phyloP scores from a whole-genome alignment of 306 rosid species.

The Arachis stenosperma region DNA sequence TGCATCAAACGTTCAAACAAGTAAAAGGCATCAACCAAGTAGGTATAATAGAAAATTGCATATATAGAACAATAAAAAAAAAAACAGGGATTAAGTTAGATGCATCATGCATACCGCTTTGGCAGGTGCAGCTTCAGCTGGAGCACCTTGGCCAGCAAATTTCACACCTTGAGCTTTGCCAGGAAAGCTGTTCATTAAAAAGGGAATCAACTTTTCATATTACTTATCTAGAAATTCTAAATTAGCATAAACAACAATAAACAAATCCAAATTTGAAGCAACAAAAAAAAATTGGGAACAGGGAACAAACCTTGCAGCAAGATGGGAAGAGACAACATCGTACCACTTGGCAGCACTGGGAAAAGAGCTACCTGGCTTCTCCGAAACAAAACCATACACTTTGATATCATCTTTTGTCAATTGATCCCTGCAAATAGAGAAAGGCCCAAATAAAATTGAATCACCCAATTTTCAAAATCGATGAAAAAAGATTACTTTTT shows the following conservation, averaged over 20 bases:
- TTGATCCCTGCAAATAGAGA: conserved; percentile 48
- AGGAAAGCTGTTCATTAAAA: conserved; percentile 58
- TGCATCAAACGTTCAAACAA: too few species aligned
- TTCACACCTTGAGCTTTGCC: conserved; percentile 75
- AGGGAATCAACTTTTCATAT: background rate
- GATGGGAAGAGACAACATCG: conserved; percentile 60
- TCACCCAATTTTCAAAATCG: conserved; percentile 6
- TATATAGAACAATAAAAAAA: background rate
- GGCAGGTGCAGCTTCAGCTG: conserved; percentile 58
- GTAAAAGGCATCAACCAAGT: background rate
- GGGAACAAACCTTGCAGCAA: conserved; percentile 59
- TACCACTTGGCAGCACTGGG: conserved; percentile 74
- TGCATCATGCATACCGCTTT: conserved; percentile 39
- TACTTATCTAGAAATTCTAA: background rate
- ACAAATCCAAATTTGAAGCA: background rate
- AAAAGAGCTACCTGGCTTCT: conserved; percentile 55
- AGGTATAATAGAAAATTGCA: background rate
- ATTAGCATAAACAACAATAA: background rate
- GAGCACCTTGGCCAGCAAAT: conserved; percentile 49
- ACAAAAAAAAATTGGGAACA: background rate
- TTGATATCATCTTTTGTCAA: conserved; percentile 82
- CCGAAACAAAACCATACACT: conserved; percentile 67
- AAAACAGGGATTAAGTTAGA: background rate
- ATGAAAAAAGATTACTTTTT: background rate
- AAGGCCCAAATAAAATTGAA: conserved; percentile 14